These are phyloP conservation scores for Ophiostoma ips DNA, from an alignment of 2,329 filamentous ascomycete genomes.

Conservation along the genomic window DNA sequence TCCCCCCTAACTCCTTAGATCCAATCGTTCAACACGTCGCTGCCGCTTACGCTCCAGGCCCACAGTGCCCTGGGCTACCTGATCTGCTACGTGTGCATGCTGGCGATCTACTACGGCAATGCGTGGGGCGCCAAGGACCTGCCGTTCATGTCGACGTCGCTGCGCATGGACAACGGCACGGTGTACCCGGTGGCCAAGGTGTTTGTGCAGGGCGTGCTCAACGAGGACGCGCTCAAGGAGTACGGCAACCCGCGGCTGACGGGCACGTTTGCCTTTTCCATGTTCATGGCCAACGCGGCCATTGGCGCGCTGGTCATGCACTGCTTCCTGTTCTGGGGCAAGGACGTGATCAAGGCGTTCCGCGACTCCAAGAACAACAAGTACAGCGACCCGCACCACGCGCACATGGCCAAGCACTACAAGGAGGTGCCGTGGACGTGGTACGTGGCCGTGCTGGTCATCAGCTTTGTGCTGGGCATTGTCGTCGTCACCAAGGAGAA, in stretches of 20 bases:
- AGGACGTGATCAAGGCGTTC: constrained; percentile 33
- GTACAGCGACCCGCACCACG: constrained; percentile 37
- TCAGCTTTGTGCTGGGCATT: constrained; percentile 32
- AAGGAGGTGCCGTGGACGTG: constrained; percentile 37
- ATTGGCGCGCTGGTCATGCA: constrained; percentile 42
- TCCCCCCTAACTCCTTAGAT: constrained; percentile 30
- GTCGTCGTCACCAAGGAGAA: constrained; percentile 31
- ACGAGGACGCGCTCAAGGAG: constrained; percentile 25
- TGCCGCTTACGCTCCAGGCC: constrained; percentile 36
- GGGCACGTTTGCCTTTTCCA: constrained; percentile 35
- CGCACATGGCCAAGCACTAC: constrained; percentile 37
- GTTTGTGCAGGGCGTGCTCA: constrained; percentile 27
- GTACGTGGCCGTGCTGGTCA: constrained; percentile 27
- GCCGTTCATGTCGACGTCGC: constrained; percentile 41
- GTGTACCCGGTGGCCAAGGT: constrained; percentile 27
- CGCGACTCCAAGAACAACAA: constrained; percentile 29
- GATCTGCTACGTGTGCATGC: constrained; percentile 35
- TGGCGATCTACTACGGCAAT: constrained; percentile 37
- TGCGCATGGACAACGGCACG: constrained; percentile 26
- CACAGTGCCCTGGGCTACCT: constrained; percentile 33
- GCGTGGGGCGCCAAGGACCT: constrained; percentile 30
- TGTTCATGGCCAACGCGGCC: constrained; percentile 44
- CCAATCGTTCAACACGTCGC: constrained; percentile 37
- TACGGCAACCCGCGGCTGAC: constrained; percentile 34
- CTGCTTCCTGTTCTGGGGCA: constrained; percentile 40